Base-by-base conservation (phyloP, 164 flowering plant species). In the Kalanchoe fedtschenkoi region DNA sequence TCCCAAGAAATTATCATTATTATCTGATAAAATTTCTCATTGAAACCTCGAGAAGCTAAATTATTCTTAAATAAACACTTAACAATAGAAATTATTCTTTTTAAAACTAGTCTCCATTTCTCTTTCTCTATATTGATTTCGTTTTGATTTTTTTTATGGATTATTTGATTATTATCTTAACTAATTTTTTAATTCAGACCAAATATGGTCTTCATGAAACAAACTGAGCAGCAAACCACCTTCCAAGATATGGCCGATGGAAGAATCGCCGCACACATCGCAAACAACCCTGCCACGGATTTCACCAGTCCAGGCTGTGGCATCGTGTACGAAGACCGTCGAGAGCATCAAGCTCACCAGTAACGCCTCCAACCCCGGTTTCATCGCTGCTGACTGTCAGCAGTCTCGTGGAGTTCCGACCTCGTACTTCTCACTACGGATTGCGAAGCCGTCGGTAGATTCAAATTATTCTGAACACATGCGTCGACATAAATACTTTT, bases 201-300 rank as follows among this genome's bases (percentile, higher is more conserved):
- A 42, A 13, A 2, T 15, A 13, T 13, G 14, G 46, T 42, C 14
- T 42, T 13, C 5, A 42, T 15, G n/a, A 19, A 42, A 5, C 2
- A 19, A 30, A 55, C 28, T 26, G 58, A 55, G 58, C n/a, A n/a
- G 22, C 28, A 8, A 47, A 83, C 99, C 99, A 83, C 99, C 99
- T 85, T 87, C 83, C 46, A 93, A 70, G 63, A 80, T 75, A 68
- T 90, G 97, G 58, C 99, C 99, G 38, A 93, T 68, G 14, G 88
- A 73, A 56, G 92, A 83, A 71, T 93, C 99, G 5, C 77, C 91
- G 69, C 99, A 93, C 5, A 91, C 96, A 77, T 93, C 99, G 68
- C 99, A 93, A 30, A 91, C 83, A 32, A 93, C 96, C 71, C 95
- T 78, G 34, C 99, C 99, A 62, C 73, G 87, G 66, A 93, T 85